phyloP scores from a whole-genome alignment of 2,329 filamentous ascomycete species.

The Cladosporium halotolerans region DNA sequence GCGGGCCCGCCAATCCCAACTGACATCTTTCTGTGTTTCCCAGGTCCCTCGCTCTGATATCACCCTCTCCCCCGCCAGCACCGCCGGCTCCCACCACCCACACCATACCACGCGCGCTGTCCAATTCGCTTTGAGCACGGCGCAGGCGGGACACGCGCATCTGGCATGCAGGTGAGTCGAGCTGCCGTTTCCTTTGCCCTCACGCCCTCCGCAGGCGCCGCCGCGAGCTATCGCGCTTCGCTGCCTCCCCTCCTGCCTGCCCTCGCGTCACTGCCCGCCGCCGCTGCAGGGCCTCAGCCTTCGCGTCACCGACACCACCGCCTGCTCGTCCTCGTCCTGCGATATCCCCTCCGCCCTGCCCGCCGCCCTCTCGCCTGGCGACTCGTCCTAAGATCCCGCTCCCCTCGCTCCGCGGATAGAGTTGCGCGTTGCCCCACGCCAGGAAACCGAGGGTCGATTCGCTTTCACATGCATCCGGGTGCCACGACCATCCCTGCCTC shows the following conservation, averaged over 20 bases:
- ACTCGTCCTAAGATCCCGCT: not conserved
- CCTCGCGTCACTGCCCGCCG: not conserved
- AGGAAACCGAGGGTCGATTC: conserved; percentile 2
- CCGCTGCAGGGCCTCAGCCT: not conserved
- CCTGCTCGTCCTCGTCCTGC: not conserved
- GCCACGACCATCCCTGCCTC: not conserved
- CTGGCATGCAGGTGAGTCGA: conserved; percentile 12
- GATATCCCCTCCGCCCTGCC: not conserved
- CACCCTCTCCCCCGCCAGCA: not conserved
- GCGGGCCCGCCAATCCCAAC: not conserved
- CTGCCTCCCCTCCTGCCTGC: not conserved
- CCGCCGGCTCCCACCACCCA: not conserved
- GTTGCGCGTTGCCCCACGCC: not conserved
- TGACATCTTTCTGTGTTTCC: not conserved
- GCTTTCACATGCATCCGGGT: conserved; percentile 7
- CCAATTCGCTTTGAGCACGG: conserved; percentile 42
- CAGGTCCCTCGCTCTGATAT: not conserved
- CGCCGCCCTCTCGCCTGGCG: not conserved
- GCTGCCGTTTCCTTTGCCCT: not conserved
- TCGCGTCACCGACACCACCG: conserved; percentile 5
- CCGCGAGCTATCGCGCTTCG: not conserved
- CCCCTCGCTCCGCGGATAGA: not conserved
- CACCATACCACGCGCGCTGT: conserved; percentile 27
- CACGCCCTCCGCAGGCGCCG: not conserved
- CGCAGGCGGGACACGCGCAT: conserved; percentile 13